Evolutionary conservation across 257 asterid genomes (phyloP), one percentile per base, ranked within the genome.

Genomic region (Dorcoceras hygrometricum): DNA sequence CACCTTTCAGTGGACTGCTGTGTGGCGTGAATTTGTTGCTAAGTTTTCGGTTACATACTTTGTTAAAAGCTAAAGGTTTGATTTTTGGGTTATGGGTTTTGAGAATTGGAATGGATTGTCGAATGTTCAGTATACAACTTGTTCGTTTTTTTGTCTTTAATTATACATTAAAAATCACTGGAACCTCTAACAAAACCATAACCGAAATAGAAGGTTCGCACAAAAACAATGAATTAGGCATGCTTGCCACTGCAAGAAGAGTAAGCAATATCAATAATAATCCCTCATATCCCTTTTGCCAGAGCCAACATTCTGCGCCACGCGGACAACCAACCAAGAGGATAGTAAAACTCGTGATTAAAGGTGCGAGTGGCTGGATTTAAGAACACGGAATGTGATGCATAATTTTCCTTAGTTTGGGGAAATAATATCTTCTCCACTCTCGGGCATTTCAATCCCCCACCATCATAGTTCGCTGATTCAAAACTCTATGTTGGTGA

Each of bases 41-140:
- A 34, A 11, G 69, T 54, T 59, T 1, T 34, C 11, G 18, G 7
- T 59, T 24, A 4, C 12, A 58, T 23, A 39, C 18, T 43, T 61
- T 66, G 59, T 58, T 50, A 39, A 12, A 39, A 50, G 28, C 43
- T 65, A 27, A 59, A 51, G 71, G 67, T 78, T 62, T 68, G 74
- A 58, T 67, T 59, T 36, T 59, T 57, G 62, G 68, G 71, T 62
- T 58, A 39, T 22, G 57, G 51, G 19, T 32, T 65, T 25, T 12
- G 24, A 26, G 53, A 71, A 24, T n/a, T 36, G 51, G 19, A 0
- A 14, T 6, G 51, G 4, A 1, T 14, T 43, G 20, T 43, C 2
- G 3, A 5, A 10, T 36, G 20, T 4, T 43, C 20, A 43, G 4
- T 43, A 43, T 43, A 16, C 53, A 43, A 14, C 20, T 14, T 16